Conservation (phyloP, 129 eudicot genomes). For the Sambucus nigra region DNA sequence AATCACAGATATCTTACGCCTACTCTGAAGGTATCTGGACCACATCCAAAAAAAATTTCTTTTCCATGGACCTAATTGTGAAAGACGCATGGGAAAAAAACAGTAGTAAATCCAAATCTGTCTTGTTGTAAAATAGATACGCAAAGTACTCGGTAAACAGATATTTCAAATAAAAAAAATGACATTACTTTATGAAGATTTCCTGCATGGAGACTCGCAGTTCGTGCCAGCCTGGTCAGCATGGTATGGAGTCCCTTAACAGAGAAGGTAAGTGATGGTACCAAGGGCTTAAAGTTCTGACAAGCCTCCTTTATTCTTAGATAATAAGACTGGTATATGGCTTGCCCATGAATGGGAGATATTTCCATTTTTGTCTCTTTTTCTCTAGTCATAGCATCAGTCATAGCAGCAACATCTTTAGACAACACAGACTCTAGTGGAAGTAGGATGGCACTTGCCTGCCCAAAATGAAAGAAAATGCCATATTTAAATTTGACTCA, state of each 20-base stretch:
- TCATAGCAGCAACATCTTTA: constrained; percentile 92
- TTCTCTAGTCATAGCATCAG: constrained; percentile 82
- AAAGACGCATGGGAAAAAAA: too few relatives aligned
- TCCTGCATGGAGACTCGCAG: constrained; percentile 94
- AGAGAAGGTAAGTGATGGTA: constrained; percentile 58
- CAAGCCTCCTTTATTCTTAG: constrained; percentile 57
- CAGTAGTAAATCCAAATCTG: too few relatives aligned
- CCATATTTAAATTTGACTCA: neutral
- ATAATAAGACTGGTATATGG: constrained; percentile 81
- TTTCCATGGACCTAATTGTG: too few relatives aligned
- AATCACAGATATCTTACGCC: too few relatives aligned
- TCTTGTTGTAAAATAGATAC: neutral
- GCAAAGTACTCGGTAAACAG: neutral
- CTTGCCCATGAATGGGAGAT: constrained; percentile 94
- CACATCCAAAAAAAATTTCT: too few relatives aligned
- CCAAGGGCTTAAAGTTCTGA: constrained; percentile 60
- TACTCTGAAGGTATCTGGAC: too few relatives aligned
- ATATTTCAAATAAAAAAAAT: too few relatives aligned
- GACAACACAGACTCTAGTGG: constrained; percentile 85
- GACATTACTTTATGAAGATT: constrained; percentile 81
- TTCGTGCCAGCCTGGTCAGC: constrained; percentile 68
- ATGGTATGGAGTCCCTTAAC: constrained; percentile 78
- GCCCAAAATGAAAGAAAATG: constrained; percentile 11
- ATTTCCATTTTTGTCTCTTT: constrained; percentile 71
- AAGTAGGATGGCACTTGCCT: constrained; percentile 69